phyloP scores from a whole-genome alignment of 768 basidiomycete species.

The Calocybe gangraenosa region DNA sequence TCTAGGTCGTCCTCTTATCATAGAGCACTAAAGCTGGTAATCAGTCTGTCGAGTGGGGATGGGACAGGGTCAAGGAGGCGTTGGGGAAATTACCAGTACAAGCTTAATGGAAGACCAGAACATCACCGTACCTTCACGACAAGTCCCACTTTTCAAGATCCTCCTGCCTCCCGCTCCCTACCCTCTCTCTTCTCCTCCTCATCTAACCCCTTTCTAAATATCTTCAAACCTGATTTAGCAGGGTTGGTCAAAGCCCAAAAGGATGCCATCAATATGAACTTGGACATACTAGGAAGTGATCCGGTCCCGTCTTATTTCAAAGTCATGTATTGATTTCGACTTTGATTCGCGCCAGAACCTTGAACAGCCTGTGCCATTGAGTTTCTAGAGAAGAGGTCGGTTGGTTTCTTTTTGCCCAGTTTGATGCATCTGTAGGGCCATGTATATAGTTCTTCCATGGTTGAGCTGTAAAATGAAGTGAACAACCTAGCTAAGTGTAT shows the following conservation, averaged over 20 bases:
- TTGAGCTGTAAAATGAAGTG: slow-evolving; percentile 54
- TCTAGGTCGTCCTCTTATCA: slow-evolving; percentile 70
- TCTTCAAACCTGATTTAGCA: slow-evolving; percentile 68
- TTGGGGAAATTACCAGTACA: slow-evolving; percentile 54
- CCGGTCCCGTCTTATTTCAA: slow-evolving; percentile 19
- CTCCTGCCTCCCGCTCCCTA: slow-evolving; percentile 35
- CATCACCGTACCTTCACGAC: slow-evolving; percentile 23
- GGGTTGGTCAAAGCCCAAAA: slow-evolving; percentile 88
- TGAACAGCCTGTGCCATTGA: no score
- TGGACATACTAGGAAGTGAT: slow-evolving; percentile 56
- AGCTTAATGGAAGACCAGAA: no score
- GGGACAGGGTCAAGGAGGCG: slow-evolving; percentile 73
- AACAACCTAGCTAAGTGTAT: slow-evolving; percentile 63
- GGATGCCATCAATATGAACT: slow-evolving; percentile 13
- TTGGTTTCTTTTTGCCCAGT: slow-evolving; percentile 55
- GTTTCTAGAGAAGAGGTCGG: slow-evolving; percentile 27
- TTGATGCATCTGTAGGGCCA: slow-evolving; percentile 55
- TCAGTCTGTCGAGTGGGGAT: slow-evolving; percentile 75
- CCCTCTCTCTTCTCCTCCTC: slow-evolving; percentile 59
- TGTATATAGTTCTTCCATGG: slow-evolving; percentile 68
- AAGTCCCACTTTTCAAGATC: slow-evolving; percentile 35
- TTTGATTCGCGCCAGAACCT: not conserved
- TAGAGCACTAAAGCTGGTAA: slow-evolving; percentile 76
- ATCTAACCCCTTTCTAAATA: slow-evolving; percentile 75
- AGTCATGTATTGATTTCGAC: slow-evolving; percentile 3